These are phyloP conservation scores for Pouteria campechiana DNA, from an alignment of 179 eudicot species.

Conservation along the genomic window DNA sequence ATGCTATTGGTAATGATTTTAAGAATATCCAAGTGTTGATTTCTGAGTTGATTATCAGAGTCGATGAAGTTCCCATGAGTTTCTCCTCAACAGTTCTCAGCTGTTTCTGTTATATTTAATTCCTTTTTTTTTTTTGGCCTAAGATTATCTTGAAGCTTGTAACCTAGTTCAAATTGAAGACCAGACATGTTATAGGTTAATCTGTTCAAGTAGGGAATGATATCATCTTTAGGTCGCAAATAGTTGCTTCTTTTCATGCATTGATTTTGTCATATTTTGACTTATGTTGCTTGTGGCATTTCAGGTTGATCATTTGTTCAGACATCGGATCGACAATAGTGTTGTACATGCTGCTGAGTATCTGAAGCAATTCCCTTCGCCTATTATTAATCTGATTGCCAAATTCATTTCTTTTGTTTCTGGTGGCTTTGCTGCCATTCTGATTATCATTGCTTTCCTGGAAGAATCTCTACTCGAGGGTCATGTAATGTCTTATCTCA, in stretches of 20 bases:
- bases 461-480: conserved; percentile 97
- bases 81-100: too few relatives aligned
- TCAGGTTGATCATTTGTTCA: conserved; percentile 93
- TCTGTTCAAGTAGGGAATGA: too few relatives aligned
- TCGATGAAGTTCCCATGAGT: not conserved
- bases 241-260: not conserved
- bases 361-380: conserved; percentile 90
- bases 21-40: too few relatives aligned
- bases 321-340: conserved; percentile 76
- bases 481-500: conserved; percentile 56
- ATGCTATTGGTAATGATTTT: too few relatives aligned
- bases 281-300: not conserved
- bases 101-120: not conserved
- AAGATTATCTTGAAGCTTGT: too few relatives aligned
- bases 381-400: conserved; percentile 63
- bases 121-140: too few relatives aligned
- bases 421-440: conserved; percentile 90
- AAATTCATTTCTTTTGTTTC: conserved; percentile 86
- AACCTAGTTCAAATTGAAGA: too few relatives aligned
- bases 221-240: too few relatives aligned
- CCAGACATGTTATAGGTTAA: too few relatives aligned
- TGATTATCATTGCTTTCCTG: conserved; percentile 76
- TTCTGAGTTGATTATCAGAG: not conserved
- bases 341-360: conserved; percentile 74
- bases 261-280: not conserved